A percentile compares a stretch with the other conserved stretches of the same genome.
Conservation (phyloP, 805 yeast genomes). For the Starmerella floricola region DNA sequence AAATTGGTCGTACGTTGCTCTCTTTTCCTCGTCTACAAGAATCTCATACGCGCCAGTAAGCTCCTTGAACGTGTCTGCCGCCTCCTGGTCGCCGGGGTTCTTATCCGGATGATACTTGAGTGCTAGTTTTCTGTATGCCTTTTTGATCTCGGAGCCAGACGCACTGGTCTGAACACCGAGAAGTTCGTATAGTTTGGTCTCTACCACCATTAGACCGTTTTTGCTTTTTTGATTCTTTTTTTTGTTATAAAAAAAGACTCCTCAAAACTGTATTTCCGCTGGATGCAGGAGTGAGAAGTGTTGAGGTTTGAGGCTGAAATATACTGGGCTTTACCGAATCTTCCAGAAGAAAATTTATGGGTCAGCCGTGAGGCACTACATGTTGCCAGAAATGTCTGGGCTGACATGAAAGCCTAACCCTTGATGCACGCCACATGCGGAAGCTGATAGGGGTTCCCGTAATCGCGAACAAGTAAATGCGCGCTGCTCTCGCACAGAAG, state of each 20-base stretch:
- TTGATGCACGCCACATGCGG: no score
- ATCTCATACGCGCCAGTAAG: slow-evolving; percentile 78
- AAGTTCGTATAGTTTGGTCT: slow-evolving; percentile 53
- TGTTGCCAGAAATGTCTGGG: no score
- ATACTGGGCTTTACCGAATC: slow-evolving; percentile 1
- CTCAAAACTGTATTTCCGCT: not conserved
- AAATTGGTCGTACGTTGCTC: slow-evolving; percentile 74
- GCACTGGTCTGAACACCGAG: slow-evolving; percentile 42
- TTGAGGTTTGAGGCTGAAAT: slow-evolving; percentile 5
- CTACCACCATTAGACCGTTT: slow-evolving; percentile 47
- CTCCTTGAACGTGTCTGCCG: slow-evolving; percentile 94
- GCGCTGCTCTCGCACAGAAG: no score
- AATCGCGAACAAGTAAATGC: no score
- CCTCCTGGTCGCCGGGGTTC: slow-evolving; percentile 51
- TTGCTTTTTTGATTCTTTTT: not conserved
- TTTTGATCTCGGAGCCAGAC: slow-evolving; percentile 47
- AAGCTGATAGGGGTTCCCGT: no score
- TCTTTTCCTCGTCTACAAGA: slow-evolving; percentile 72
- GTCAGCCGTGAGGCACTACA: not conserved
- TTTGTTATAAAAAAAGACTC: not conserved
- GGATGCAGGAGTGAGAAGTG: not conserved
- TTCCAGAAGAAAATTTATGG: slow-evolving; percentile 4
- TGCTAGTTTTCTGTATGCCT: slow-evolving; percentile 65
- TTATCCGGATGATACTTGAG: slow-evolving; percentile 71
- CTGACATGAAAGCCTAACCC: no score